These are phyloP conservation scores for Cordia subcordata DNA, from an alignment of 257 asterid genomes.

Conservation along the genomic window DNA sequence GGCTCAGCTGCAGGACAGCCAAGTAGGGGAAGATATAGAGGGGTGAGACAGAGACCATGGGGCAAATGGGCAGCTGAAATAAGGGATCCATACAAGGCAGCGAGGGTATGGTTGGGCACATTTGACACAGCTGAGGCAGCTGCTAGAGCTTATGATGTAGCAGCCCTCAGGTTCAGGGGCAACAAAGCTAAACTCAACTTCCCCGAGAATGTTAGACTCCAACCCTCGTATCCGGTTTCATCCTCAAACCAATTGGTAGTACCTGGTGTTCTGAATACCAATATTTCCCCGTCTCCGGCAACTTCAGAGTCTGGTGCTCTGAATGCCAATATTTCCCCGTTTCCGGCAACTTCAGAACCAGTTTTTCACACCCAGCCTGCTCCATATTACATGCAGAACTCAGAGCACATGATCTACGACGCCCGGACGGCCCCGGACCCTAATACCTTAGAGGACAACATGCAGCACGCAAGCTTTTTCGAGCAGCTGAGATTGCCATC, in stretches of 20 bases:
- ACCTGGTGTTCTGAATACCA: too few species aligned
- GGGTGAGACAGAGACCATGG: constrained; percentile 59
- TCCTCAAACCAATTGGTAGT: background rate
- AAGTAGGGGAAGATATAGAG: constrained; percentile 33
- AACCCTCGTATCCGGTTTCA: background rate
- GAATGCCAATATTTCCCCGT: constrained; percentile 7
- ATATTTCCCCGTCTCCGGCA: background rate
- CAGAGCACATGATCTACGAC: background rate
- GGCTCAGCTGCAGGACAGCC: constrained; percentile 10
- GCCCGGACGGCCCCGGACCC: background rate
- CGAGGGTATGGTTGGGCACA: constrained; percentile 59
- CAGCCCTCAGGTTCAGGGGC: constrained; percentile 49
- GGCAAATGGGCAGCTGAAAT: constrained; percentile 66
- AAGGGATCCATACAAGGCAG: constrained; percentile 49
- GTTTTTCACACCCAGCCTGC: constrained; percentile 12
- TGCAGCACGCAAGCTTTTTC: constrained; percentile 3
- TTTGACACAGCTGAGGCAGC: constrained; percentile 47
- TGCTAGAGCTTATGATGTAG: constrained; percentile 53
- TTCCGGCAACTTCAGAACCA: too few species aligned
- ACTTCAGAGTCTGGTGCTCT: background rate
- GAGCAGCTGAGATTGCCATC: constrained; percentile 8
- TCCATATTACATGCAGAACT: background rate
- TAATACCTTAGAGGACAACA: background rate
- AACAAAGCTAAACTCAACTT: constrained; percentile 55
- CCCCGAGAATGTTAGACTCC: constrained; percentile 41